Conservation (phyloP, 148 eudicot genomes). For the Euryodendron excelsum region DNA sequence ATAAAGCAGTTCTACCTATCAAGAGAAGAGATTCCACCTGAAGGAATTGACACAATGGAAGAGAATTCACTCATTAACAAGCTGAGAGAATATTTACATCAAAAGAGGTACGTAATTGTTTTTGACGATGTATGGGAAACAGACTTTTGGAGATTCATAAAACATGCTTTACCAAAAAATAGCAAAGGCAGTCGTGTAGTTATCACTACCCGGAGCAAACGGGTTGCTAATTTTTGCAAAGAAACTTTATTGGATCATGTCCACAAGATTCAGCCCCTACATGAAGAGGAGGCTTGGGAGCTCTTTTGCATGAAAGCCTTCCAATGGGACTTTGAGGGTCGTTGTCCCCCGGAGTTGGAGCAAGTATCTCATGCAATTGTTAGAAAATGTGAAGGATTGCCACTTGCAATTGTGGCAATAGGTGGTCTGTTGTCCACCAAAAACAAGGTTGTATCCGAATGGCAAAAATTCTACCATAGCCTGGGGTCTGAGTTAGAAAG, state of each 20-base stretch:
- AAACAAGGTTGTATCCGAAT: neutral
- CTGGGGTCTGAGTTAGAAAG: neutral
- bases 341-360: neutral
- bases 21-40: neutral
- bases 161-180: neutral
- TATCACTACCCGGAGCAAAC: neutral
- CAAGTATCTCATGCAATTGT: neutral
- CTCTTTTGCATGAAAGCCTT: neutral
- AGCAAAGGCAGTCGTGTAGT: neutral
- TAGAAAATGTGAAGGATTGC: neutral
- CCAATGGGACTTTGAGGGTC: neutral
- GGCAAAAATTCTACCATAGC: neutral
- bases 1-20: neutral
- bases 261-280: neutral
- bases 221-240: neutral
- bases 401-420: slow-evolving; percentile 9
- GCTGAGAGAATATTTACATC: neutral
- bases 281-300: neutral
- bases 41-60: neutral
- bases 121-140: slow-evolving; percentile 5
- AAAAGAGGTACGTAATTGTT: slow-evolving; percentile 3
- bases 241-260: neutral
- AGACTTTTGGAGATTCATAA: neutral
- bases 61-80: neutral
- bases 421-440: neutral